Base-by-base conservation (phyloP, 208 protist genomes). In the Trichomonas vaginalis region DNA sequence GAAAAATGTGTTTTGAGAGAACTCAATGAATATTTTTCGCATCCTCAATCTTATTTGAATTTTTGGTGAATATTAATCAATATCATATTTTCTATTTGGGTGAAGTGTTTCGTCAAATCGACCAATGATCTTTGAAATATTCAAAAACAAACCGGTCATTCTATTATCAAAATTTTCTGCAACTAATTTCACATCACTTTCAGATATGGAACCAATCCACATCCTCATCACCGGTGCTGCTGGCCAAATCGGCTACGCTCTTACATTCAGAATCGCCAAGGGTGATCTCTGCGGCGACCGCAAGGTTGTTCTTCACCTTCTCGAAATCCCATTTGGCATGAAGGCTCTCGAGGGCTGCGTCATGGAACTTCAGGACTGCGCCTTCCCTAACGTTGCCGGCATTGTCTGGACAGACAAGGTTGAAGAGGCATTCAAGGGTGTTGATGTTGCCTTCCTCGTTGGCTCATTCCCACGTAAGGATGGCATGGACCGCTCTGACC, bases 401-500 rank as follows among this genome's bases (percentile, higher is more conserved):
- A 40, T 95, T 45, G 51, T 47, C 12, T 42, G 12, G 27, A 95
- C 92, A 95, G 49, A 14, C 27, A 49, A 95, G 23, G 8, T 49
- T 21, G 40, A 35, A 35, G 51, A 46, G 32, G 92, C 92, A 8
- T 95, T 95, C 51, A 79, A 95, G 51, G 92, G 47, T 42, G 97
- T 87, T 37, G 96, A 97, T 95, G 96, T 97, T 27, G 97, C 96
- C 39, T 95, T 98, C 42, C 95, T 98, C 17, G 96, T 98, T 47
- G 98, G 98, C 56, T 97, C 97, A 17, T 97, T 98, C 83, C 98
- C 98, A 86, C 96, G 98, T 96, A 98, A 98, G 95, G 96, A 97
- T 32, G 98, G 98, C 21, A 99, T 99, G 98, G 98, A 99, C 97
- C 98, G 98, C 95, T 98, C 97, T 95, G 99, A 99, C 97, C 97